phyloP scores from a whole-genome alignment of 2,329 filamentous ascomycete species.

The Fusarium mexicanum region DNA sequence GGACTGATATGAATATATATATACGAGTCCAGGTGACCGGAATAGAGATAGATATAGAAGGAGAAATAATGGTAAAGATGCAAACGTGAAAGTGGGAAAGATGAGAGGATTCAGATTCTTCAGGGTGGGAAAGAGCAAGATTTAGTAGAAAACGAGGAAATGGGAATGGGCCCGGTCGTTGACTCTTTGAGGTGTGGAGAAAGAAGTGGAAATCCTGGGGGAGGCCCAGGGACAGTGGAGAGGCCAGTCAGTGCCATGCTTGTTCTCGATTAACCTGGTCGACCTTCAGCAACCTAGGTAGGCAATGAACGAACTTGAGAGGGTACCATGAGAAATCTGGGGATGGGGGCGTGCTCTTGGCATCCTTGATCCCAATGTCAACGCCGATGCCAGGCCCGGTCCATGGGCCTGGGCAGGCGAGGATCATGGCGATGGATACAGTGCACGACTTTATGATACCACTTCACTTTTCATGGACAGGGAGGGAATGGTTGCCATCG shows the following conservation, averaged over 20 bases:
- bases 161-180: slow-evolving; percentile 25
- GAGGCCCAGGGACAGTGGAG: slow-evolving; percentile 38
- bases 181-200: slow-evolving; percentile 37
- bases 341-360: slow-evolving; percentile 24
- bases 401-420: slow-evolving; percentile 8
- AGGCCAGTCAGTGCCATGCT: slow-evolving; percentile 31
- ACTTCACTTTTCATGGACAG: slow-evolving; percentile 2
- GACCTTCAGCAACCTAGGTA: background rate
- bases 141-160: slow-evolving; percentile 41
- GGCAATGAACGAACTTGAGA: background rate
- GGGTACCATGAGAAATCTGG: background rate
- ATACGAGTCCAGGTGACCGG: background rate
- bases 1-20: slow-evolving; percentile 11
- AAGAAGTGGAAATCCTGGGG: slow-evolving; percentile 44
- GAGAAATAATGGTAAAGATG: slow-evolving; percentile 7
- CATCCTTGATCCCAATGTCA: background rate
- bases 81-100: slow-evolving; percentile 19
- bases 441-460: slow-evolving; percentile 15
- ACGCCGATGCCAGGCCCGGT: background rate
- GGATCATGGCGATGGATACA: slow-evolving; percentile 28
- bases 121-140: slow-evolving; percentile 35
- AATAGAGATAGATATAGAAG: background rate
- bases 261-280: background rate
- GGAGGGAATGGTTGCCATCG: background rate
- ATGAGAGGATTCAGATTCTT: slow-evolving; percentile 18